Base-by-base conservation (phyloP, 129 eudicot genomes). In the Oenanthe sinensis region DNA sequence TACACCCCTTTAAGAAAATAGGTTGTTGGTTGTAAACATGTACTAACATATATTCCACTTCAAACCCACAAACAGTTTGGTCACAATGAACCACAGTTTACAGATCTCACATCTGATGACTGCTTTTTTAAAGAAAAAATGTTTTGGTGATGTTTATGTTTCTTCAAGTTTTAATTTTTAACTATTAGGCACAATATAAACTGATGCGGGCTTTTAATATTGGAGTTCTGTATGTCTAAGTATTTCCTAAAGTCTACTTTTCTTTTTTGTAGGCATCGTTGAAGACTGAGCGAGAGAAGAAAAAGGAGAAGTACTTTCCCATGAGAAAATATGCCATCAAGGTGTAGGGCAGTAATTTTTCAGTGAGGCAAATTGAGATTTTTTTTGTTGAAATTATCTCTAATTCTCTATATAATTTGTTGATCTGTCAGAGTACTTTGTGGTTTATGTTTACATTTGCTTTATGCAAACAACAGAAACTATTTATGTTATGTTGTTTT, bases 231-330 rank as follows among this genome's bases (percentile, higher is more conserved):
- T 17, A n/a, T 58, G 3, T 12, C 5, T 24, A 52, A 3, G 17
- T 62, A 62, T 0, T 60, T 62, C 28, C 40, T 65, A 6, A 65
- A 65, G 19, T 13, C 68, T 8, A 0, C 40, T 65, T 40, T 42
- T 0, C 9, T 44, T 36, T 47, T n/a, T 30, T 45, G 42, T 74
- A 88, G 91, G 86, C 81, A 15, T 88, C 89, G 0, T 83, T 88
- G 84, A 88, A 88, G 87, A 88, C 91, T 0, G 87, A 88, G 46
- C 63, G 91, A 4, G 85, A 88, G 85, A 85, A 83, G 87, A 88
- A 88, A 84, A 88, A 85, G 65, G 91, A 88, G 79, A 88, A 79
- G 87, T 88, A 88, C 74, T 88, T 85, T 77, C 91, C 91, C 30
- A 15, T 78, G 81, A 65, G 81, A 78, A 78, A 78, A 73, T 78